These are phyloP conservation scores for Penicilliopsis zonata DNA, from an alignment of 495 filamentous ascomycete genomes.

Conservation along the genomic window DNA sequence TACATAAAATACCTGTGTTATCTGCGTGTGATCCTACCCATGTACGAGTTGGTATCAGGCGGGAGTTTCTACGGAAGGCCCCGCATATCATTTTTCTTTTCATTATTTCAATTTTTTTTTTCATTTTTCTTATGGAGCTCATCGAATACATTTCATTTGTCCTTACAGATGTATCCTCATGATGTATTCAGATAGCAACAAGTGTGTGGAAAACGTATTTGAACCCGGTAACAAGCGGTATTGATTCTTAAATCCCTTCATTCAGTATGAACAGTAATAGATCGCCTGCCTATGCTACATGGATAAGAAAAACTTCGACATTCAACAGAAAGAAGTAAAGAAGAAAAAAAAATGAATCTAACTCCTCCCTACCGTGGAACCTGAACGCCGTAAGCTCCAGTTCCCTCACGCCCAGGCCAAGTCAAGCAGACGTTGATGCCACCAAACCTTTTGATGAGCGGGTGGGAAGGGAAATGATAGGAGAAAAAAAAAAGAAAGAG, in stretches of 20 bases:
- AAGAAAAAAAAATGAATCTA: constrained; percentile 5
- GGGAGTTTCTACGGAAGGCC: constrained; percentile 8
- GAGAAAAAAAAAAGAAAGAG: not conserved
- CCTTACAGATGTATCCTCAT: too few species aligned
- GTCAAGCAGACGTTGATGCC: too few species aligned
- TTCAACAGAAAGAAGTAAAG: not conserved
- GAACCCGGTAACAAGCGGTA: too few species aligned
- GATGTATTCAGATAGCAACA: too few species aligned
- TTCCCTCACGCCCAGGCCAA: not conserved
- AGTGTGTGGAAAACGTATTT: too few species aligned
- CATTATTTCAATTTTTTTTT: too few species aligned
- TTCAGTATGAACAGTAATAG: constrained; percentile 12
- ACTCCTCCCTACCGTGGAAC: constrained; percentile 4
- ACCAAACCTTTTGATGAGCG: too few species aligned
- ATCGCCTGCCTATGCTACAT: constrained; percentile 22
- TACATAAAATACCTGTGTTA: constrained; percentile 24
- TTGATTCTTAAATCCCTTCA: not conserved
- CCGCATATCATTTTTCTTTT: constrained; percentile 11
- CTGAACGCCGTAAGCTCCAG: constrained; percentile 14
- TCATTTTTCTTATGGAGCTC: constrained; percentile 16
- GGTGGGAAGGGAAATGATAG: not conserved
- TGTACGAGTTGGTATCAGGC: constrained; percentile 24
- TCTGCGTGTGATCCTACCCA: constrained; percentile 7
- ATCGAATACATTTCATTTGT: constrained; percentile 1
- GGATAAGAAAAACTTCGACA: constrained; percentile 8